phyloP scores from a whole-genome alignment of 148 eudicot species.

The Spergularia marina region DNA sequence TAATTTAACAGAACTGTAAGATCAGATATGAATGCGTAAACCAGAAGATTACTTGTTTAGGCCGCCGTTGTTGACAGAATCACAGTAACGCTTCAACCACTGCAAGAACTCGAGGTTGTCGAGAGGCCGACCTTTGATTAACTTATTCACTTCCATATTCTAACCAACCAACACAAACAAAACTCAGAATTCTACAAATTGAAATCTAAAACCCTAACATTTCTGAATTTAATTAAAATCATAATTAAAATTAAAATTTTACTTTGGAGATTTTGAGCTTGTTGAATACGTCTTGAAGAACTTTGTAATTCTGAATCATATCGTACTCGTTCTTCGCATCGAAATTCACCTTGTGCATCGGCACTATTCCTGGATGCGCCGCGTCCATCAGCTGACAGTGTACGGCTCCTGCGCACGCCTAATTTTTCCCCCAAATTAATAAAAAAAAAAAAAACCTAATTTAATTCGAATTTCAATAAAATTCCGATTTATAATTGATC shows the following conservation, averaged over 20 bases:
- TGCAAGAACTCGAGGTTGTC: constrained; percentile 95
- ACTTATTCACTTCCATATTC: constrained; percentile 89
- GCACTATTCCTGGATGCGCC: constrained; percentile 87
- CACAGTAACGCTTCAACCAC: constrained; percentile 95
- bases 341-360: constrained; percentile 90
- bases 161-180: constrained; percentile 11
- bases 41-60: constrained; percentile 14
- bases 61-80: constrained; percentile 56
- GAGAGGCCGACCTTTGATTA: constrained; percentile 72
- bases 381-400: constrained; percentile 91
- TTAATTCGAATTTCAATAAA: neutral
- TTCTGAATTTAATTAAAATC: neutral
- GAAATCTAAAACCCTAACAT: constrained; percentile 10
- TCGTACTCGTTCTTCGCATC: constrained; percentile 91
- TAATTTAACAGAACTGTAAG: neutral
- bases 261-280: constrained; percentile 90
- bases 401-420: constrained; percentile 86
- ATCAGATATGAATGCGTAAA: too few relatives aligned
- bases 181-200: neutral
- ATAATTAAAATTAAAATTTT: too few relatives aligned
- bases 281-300: constrained; percentile 90
- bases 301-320: constrained; percentile 87
- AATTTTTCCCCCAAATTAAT: neutral
- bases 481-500: neutral
- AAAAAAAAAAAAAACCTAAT: neutral